phyloP scores from a whole-genome alignment of 768 basidiomycete genomes.

The Collybiopsis confluens region DNA sequence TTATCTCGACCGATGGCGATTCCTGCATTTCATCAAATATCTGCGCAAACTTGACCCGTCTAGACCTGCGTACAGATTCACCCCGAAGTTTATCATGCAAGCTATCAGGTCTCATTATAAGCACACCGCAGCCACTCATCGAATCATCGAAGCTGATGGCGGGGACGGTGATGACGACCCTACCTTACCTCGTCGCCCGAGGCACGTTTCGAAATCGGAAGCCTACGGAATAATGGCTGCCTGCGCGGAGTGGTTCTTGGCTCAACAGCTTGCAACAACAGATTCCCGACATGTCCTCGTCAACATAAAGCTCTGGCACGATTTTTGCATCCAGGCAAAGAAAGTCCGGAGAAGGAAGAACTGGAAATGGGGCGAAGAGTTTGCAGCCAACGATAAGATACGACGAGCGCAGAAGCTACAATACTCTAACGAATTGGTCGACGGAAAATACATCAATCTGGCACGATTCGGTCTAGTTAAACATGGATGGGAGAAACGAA shows the following conservation, averaged over 20 bases:
- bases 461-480: neutral
- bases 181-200: slow-evolving; percentile 26
- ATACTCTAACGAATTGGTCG: neutral
- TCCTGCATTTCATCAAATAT: neutral
- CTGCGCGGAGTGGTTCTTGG: slow-evolving; percentile 35
- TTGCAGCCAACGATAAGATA: neutral
- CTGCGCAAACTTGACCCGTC: neutral
- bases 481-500: slow-evolving; percentile 4
- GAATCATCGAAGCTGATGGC: neutral
- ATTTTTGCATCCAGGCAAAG: slow-evolving; percentile 4
- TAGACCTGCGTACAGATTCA: slow-evolving; percentile 18
- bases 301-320: neutral
- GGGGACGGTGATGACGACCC: slow-evolving; percentile 24
- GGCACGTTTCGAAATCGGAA: slow-evolving; percentile 34
- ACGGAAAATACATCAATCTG: neutral
- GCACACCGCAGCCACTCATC: slow-evolving; percentile 15
- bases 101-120: slow-evolving; percentile 25
- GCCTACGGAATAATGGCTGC: slow-evolving; percentile 31
- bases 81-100: slow-evolving; percentile 31
- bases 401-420: neutral
- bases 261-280: slow-evolving; percentile 14
- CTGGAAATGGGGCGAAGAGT: neutral
- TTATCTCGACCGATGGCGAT: slow-evolving; percentile 5
- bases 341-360: neutral
- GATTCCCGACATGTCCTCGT: neutral